Base-by-base conservation (phyloP, 805 yeast genomes). In the Ogataea corticis region DNA sequence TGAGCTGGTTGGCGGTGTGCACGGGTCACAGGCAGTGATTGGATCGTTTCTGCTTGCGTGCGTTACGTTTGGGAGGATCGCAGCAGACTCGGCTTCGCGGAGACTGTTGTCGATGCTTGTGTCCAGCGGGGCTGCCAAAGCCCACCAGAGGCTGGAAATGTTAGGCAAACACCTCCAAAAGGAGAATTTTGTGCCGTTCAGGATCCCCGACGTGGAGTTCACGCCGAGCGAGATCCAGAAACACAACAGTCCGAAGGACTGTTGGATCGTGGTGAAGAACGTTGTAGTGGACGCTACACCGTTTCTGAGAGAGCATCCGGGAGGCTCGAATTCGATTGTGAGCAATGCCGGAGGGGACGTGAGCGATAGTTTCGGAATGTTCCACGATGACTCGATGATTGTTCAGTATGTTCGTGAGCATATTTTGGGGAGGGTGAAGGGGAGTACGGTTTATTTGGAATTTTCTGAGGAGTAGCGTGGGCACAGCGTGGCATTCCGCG, bases 311-410 rank as follows among this genome's bases (percentile, higher is more conserved):
- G 65, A 69, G 52, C 85, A 80, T 61, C 85, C 85, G 25, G 95
- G 95, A 63, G 95, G 95, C 46, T 85, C 80, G 51, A 90, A 83
- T 58, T 81, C 85, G 25, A 73, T 87, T 42, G 61, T 75, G 28
- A 90, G 83, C 52, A 72, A 75, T 55, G 94, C 85, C 29, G 95
- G 95, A 32, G 69, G 70, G 48, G 92, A 87, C 63, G 85, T 85
- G 51, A 79, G 84, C 18, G 72, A 66, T 44, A 78, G 76, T 16
- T 80, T 78, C 57, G 79, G 75, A 33, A 72, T 74, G 79, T 62
- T 80, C 42, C 85, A 80, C 56, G 81, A 79, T 45, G 85, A 80
- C 51, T 68, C 68, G 39, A 79, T 79, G 41, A 67, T 80, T 42
- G 66, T 73, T 2, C 68, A 76, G 46, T 77, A 77, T 48, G 80